phyloP scores from a whole-genome alignment of 2,329 filamentous ascomycete genomes.

The Fusarium veterinarium region DNA sequence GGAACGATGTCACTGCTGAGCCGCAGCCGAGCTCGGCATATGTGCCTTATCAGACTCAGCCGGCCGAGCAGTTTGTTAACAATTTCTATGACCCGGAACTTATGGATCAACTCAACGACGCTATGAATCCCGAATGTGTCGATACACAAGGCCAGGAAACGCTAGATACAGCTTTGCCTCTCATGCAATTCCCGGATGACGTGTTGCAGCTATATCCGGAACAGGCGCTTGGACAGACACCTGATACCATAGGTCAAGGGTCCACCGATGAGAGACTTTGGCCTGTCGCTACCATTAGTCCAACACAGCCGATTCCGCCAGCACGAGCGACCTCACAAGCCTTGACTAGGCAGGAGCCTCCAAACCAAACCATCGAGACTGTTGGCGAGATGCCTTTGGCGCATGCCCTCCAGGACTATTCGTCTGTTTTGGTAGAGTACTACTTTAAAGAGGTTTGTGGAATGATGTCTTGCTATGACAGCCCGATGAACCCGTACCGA shows the following conservation, averaged over 20 bases:
- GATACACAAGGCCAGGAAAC: background rate
- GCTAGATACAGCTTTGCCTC: constrained; percentile 19
- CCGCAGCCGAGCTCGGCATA: constrained; percentile 10
- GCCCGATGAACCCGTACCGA: constrained; percentile 69
- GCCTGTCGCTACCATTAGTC: background rate
- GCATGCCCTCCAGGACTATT: constrained; percentile 51
- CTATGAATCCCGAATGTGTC: constrained; percentile 13
- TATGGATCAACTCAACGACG: constrained; percentile 24
- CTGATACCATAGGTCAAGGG: constrained; percentile 18
- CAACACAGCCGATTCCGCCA: background rate
- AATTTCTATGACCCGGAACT: constrained; percentile 22
- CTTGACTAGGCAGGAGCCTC: background rate
- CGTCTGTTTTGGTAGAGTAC: constrained; percentile 69
- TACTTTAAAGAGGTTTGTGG: constrained; percentile 72
- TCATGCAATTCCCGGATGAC: constrained; percentile 28
- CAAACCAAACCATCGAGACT: background rate
- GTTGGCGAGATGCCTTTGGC: constrained; percentile 24
- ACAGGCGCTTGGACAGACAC: constrained; percentile 8
- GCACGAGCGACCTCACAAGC: background rate
- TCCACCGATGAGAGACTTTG: constrained; percentile 26
- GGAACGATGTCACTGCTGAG: constrained; percentile 1
- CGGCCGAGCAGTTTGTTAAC: constrained; percentile 7
- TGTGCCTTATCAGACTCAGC: constrained; percentile 13
- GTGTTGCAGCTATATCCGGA: constrained; percentile 19
- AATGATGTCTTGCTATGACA: constrained; percentile 74